phyloP scores from a whole-genome alignment of 177 flowering plant species.

The Vitis hybrid region DNA sequence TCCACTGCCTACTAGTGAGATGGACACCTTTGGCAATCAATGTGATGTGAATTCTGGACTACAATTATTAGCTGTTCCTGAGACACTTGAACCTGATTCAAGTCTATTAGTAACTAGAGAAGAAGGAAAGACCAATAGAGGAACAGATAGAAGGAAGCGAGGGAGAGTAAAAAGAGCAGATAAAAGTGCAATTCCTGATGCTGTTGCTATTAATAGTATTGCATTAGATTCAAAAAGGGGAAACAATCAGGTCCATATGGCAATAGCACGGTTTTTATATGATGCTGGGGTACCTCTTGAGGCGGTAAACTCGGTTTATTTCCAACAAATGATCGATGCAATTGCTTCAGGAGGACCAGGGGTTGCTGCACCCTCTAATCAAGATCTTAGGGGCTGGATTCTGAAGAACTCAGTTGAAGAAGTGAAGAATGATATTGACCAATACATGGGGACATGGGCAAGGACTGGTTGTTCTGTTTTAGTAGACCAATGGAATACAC shows the following conservation, averaged over 20 bases:
- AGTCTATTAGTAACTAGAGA: conserved; percentile 31
- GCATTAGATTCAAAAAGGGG: conserved; percentile 20
- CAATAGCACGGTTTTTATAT: conserved; percentile 73
- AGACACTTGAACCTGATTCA: conserved; percentile 28
- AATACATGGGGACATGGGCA: conserved; percentile 48
- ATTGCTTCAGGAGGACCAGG: conserved; percentile 62
- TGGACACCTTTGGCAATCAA: conserved; percentile 26
- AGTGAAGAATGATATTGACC: conserved; percentile 46
- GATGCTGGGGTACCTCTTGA: conserved; percentile 73
- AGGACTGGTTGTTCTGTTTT: conserved; percentile 78
- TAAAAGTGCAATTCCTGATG: conserved; percentile 20
- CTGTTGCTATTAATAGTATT: conserved; percentile 9
- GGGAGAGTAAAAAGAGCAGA: conserved; percentile 38
- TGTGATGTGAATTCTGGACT: conserved; percentile 31
- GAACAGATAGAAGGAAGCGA: conserved; percentile 50
- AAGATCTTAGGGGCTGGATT: conserved; percentile 76
- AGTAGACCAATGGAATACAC: conserved; percentile 61
- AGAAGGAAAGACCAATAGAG: conserved; percentile 29
- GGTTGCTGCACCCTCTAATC: conserved; percentile 50
- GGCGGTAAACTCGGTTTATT: conserved; percentile 74
- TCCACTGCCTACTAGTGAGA: conserved; percentile 17
- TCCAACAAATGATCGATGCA: conserved; percentile 88
- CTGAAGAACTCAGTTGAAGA: conserved; percentile 73
- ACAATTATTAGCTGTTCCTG: conserved; percentile 30
- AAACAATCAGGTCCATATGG: conserved; percentile 52